These are phyloP conservation scores for Paracoccidioides brasiliensis DNA, from an alignment of 2,329 filamentous ascomycete species.

Conservation along the genomic window DNA sequence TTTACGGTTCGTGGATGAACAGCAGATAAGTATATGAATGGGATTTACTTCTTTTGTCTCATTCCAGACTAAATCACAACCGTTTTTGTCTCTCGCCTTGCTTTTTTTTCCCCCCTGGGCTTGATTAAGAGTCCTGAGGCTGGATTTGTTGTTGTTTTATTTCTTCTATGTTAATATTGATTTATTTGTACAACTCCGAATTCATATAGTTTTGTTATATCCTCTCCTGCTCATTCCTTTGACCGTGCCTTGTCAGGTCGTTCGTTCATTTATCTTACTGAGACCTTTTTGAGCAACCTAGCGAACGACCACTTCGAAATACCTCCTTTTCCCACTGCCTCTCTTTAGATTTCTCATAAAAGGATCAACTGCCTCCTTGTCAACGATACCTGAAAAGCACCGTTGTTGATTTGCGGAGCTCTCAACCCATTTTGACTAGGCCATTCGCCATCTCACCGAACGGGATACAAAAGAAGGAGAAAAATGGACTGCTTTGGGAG, in stretches of 20 bases:
- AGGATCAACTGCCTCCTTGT: neutral
- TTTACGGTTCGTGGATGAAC: neutral
- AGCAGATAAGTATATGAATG: neutral
- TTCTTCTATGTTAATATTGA: neutral
- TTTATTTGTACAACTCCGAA: neutral
- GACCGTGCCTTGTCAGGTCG: neutral
- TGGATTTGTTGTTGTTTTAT: neutral
- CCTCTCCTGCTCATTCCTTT: neutral
- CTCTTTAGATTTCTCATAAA: neutral
- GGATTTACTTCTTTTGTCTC: neutral
- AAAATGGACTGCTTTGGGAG: constrained; percentile 21
- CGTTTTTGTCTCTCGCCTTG: neutral
- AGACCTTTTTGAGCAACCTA: neutral
- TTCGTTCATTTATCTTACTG: neutral
- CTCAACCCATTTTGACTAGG: neutral
- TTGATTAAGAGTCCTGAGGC: neutral
- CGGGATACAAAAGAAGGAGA: neutral
- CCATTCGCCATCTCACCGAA: neutral
- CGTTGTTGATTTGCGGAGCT: neutral
- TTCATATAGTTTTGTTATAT: neutral
- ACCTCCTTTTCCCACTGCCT: neutral
- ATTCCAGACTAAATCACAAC: neutral
- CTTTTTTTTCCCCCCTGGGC: neutral
- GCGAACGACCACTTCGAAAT: neutral
- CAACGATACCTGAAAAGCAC: neutral